These are phyloP conservation scores for Saccharomycopsis sp. DNA, from an alignment of 805 yeast species.

Conservation along the genomic window DNA sequence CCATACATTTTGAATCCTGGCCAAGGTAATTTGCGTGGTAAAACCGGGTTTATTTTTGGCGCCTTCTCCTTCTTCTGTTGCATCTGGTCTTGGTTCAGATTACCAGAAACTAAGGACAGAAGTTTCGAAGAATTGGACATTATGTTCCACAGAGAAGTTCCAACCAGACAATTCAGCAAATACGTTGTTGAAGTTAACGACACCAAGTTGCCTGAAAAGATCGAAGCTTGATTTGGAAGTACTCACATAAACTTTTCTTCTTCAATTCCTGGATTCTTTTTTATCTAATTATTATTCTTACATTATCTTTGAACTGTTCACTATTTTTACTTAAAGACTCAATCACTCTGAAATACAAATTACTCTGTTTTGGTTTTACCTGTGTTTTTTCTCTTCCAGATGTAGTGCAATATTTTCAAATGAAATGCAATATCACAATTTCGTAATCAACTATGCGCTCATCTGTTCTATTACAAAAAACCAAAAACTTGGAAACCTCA, in stretches of 20 bases:
- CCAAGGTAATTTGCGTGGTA: slow-evolving; percentile 38
- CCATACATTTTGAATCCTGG: slow-evolving; percentile 44
- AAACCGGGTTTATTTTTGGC: slow-evolving; percentile 40
- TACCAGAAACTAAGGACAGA: slow-evolving; percentile 51
- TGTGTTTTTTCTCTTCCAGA: too few species aligned
- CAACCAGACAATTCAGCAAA: slow-evolving; percentile 29
- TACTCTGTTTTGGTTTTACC: too few species aligned
- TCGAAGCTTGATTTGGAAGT: background rate
- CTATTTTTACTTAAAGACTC: too few species aligned
- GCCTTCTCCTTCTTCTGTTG: slow-evolving; percentile 30
- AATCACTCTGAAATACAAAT: too few species aligned
- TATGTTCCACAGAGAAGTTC: slow-evolving; percentile 34
- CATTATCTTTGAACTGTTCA: too few species aligned
- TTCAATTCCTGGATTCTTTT: background rate
- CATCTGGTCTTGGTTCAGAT: slow-evolving; percentile 41
- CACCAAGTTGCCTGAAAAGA: background rate
- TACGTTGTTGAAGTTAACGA: slow-evolving; percentile 21
- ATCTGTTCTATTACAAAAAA: too few species aligned
- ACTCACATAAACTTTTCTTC: background rate
- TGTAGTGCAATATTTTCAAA: too few species aligned
- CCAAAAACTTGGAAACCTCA: too few species aligned
- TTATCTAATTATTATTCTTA: too few species aligned
- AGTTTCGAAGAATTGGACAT: slow-evolving; percentile 52
- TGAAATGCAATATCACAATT: too few species aligned
- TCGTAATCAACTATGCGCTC: too few species aligned